Percentiles rank a stretch among this genome's conserved stretches.
These are phyloP conservation scores for Pisolithus orientalis DNA, from an alignment of 768 basidiomycete species.

Conservation along the genomic window DNA sequence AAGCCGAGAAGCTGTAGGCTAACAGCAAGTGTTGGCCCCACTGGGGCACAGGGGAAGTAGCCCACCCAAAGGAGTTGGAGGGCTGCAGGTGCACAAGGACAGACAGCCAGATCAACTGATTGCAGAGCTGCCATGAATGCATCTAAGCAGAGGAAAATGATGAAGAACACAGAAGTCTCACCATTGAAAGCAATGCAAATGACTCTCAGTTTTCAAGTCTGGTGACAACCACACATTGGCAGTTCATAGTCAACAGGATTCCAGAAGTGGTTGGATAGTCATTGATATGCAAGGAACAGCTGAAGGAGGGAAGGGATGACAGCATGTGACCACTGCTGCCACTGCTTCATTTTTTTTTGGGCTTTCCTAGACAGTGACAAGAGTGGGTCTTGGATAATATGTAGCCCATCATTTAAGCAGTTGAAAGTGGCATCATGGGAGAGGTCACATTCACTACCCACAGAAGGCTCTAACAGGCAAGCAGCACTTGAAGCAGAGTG, in stretches of 20 bases:
- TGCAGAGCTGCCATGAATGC: background rate
- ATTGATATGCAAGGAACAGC: background rate
- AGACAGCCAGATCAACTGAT: background rate
- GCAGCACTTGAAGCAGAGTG: background rate
- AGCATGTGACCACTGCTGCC: constrained; percentile 2
- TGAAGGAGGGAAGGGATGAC: constrained; percentile 5
- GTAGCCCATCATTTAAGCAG: background rate
- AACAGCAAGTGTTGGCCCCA: constrained; percentile 26
- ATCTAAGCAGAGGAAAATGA: background rate
- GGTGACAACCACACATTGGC: background rate
- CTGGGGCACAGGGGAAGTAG: constrained; percentile 25
- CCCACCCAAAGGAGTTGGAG: constrained; percentile 20
- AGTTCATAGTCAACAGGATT: background rate
- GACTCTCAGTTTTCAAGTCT: background rate
- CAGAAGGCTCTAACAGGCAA: background rate
- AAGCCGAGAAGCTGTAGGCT: constrained; percentile 27
- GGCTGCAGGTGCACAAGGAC: constrained; percentile 6
- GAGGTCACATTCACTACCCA: no score
- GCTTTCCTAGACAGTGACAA: background rate
- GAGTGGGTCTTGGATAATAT: background rate
- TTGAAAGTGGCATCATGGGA: background rate
- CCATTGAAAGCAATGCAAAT: background rate
- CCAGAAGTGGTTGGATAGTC: background rate
- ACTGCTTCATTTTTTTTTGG: constrained; percentile 3
- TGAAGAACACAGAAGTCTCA: background rate